These are phyloP conservation scores for Ceratocystis albifundus DNA, from an alignment of 2,329 filamentous ascomycete genomes.

Conservation along the genomic window DNA sequence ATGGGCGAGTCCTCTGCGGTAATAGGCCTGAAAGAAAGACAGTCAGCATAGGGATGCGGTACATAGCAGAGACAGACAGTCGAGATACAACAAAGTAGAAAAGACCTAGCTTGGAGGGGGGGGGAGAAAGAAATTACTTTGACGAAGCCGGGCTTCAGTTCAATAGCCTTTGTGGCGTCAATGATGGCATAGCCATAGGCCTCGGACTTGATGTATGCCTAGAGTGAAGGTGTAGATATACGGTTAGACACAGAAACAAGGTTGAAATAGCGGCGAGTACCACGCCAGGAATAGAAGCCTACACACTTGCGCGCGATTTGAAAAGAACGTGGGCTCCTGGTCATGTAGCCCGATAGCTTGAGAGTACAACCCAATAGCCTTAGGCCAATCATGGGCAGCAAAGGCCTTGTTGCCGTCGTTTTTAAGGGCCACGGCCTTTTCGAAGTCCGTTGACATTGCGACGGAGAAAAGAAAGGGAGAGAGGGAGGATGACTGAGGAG, in stretches of 20 bases:
- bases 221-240: constrained; percentile 21
- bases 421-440: constrained; percentile 74
- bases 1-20: constrained; percentile 81
- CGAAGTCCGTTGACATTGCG: constrained; percentile 37
- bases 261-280: not conserved
- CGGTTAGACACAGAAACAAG: constrained; percentile 9
- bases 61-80: no score
- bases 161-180: constrained; percentile 83
- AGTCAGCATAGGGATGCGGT: not conserved
- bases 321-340: constrained; percentile 79
- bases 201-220: constrained; percentile 93
- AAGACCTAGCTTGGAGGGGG: no score
- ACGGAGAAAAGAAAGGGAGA: not conserved
- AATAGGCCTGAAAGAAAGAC: constrained; percentile 58
- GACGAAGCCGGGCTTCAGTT: constrained; percentile 74
- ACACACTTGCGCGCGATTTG: constrained; percentile 84
- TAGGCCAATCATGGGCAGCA: constrained; percentile 70
- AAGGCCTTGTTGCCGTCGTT: constrained; percentile 93
- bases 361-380: constrained; percentile 71
- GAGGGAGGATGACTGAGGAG: not conserved
- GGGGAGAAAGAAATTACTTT: no score
- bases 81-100: no score
- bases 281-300: not conserved
- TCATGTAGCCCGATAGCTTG: constrained; percentile 78
- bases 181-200: constrained; percentile 85